phyloP scores from a whole-genome alignment of 2,329 filamentous ascomycete species.

The Hypomyces rosellus region DNA sequence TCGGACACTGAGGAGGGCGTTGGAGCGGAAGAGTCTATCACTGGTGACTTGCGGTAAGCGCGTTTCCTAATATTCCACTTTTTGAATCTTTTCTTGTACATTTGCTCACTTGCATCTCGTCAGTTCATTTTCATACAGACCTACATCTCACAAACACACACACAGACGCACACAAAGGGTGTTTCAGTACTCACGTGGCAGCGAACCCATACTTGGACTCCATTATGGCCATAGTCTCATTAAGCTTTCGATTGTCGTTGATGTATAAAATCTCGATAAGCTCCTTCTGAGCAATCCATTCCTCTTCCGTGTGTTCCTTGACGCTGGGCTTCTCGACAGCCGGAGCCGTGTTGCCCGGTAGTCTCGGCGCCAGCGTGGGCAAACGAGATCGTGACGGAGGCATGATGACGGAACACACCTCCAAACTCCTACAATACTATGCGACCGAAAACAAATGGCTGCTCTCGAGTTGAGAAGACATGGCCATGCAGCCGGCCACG shows the following conservation, averaged over 20 bases:
- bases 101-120: slow-evolving; percentile 26
- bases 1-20: slow-evolving; percentile 5
- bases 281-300: slow-evolving; percentile 28
- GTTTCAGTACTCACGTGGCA: slow-evolving; percentile 28
- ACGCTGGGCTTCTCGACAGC: slow-evolving; percentile 19
- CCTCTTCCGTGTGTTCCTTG: slow-evolving; percentile 30
- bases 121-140: neutral
- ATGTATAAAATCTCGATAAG: slow-evolving; percentile 30
- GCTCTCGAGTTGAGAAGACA: slow-evolving; percentile 3
- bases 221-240: slow-evolving; percentile 31
- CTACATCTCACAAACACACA: neutral
- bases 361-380: slow-evolving; percentile 28
- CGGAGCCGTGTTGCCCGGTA: slow-evolving; percentile 21
- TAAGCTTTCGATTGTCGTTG: slow-evolving; percentile 28
- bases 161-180: neutral
- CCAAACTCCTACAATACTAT: neutral
- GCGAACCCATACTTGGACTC: slow-evolving; percentile 29
- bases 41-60: slow-evolving; percentile 24
- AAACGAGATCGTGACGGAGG: slow-evolving; percentile 16
- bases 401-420: slow-evolving; percentile 6
- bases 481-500: slow-evolving; percentile 7
- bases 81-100: slow-evolving; percentile 34
- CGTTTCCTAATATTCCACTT: slow-evolving; percentile 34
- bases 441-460: slow-evolving; percentile 2
- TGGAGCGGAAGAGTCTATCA: neutral